phyloP scores from a whole-genome alignment of 306 rosid species.

The Potentilla sterilis region DNA sequence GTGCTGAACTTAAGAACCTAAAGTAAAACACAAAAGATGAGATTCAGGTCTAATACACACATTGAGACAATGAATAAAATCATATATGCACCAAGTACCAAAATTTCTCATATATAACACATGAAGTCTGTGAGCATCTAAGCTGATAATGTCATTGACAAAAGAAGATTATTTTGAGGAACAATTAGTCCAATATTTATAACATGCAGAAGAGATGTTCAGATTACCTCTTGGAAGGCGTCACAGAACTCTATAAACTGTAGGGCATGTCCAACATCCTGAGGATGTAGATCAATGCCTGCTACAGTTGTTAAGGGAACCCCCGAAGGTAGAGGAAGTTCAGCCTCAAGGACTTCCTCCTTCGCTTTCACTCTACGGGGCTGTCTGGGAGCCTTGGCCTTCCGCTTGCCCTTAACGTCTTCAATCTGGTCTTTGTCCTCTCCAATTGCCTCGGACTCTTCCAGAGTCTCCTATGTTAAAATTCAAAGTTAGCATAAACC shows the following conservation, averaged over 20 bases:
- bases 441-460: slow-evolving; percentile 17
- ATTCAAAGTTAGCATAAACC: neutral
- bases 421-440: slow-evolving; percentile 2
- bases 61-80: too few relatives aligned
- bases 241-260: slow-evolving; percentile 72
- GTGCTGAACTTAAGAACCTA: too few relatives aligned
- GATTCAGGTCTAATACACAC: too few relatives aligned
- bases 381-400: neutral
- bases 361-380: slow-evolving; percentile 4
- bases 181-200: neutral
- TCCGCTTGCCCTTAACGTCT: slow-evolving; percentile 15
- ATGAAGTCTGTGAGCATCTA: neutral
- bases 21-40: too few relatives aligned
- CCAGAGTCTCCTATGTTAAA: slow-evolving; percentile 27
- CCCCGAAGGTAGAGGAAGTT: slow-evolving; percentile 48
- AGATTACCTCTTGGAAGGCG: slow-evolving; percentile 58
- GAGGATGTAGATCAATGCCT: slow-evolving; percentile 44
- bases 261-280: slow-evolving; percentile 60
- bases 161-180: neutral
- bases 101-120: neutral
- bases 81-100: neutral
- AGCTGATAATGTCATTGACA: neutral
- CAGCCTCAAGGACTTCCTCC: slow-evolving; percentile 6
- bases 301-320: slow-evolving; percentile 37
- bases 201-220: neutral